These are phyloP conservation scores for Termitomyces eurrhizus DNA, from an alignment of 768 basidiomycete species.

Conservation along the genomic window DNA sequence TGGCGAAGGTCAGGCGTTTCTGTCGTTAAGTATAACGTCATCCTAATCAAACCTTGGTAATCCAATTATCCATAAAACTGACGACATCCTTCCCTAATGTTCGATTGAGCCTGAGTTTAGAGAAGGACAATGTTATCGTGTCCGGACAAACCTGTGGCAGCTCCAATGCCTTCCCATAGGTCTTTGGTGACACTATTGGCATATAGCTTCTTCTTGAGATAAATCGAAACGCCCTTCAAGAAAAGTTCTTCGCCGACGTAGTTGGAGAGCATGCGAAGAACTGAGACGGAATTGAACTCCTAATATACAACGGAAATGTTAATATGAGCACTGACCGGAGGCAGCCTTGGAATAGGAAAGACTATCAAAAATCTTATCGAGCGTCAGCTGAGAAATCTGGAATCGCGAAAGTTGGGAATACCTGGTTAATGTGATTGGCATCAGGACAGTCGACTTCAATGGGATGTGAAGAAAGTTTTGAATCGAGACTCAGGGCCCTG, in stretches of 20 bases:
- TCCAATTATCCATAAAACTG: conserved; percentile 89
- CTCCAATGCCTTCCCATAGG: conserved; percentile 82
- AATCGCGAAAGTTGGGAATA: conserved; percentile 15
- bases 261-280: conserved; percentile 90
- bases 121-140: neutral
- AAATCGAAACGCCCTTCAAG: conserved; percentile 84
- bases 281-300: conserved; percentile 28
- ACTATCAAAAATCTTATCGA: conserved; percentile 75
- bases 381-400: neutral
- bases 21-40: neutral
- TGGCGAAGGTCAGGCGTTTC: conserved; percentile 28
- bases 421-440: conserved; percentile 80
- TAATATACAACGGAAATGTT: neutral
- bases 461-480: conserved; percentile 85
- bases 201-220: conserved; percentile 86
- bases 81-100: conserved; percentile 59
- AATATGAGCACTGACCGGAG: conserved; percentile 44
- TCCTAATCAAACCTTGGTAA: conserved; percentile 52
- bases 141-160: conserved; percentile 51
- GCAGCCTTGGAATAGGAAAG: conserved; percentile 85
- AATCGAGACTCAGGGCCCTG: conserved; percentile 76
- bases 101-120: neutral
- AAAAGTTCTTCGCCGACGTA: conserved; percentile 89
- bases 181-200: conserved; percentile 82
- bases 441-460: conserved; percentile 91